Base-by-base conservation (phyloP, 495 filamentous ascomycete genomes). In the Thermothielavioides terrestris region DNA sequence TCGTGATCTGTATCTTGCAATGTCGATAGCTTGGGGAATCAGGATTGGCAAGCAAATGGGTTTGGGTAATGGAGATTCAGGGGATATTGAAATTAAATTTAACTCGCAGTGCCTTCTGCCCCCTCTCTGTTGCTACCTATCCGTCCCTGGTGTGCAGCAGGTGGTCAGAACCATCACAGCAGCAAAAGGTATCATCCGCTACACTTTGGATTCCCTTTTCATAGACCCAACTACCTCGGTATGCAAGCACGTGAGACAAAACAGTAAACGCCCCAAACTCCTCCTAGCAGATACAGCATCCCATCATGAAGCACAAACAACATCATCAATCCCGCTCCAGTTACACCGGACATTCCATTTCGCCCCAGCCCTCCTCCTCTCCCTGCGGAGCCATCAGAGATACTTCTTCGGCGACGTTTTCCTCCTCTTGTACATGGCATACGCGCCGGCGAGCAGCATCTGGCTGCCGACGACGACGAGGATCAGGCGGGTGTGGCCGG, bases 321-420 rank as follows among this genome's bases (percentile, higher is more conserved):
- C 17, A 31, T 27, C 46, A 43, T 51, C n/a, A n/a, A n/a, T n/a
- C n/a, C n/a, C n/a, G n/a, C n/a, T n/a, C n/a, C n/a, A n/a, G n/a
- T n/a, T n/a, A n/a, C n/a, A n/a, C n/a, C n/a, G n/a, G n/a, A n/a
- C n/a, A n/a, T n/a, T n/a, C n/a, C n/a, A n/a, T n/a, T n/a, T n/a
- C 45, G 48, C 18, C 37, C 38, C 35, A 42, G 12, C 40, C 23
- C 10, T 8, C 15, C 39, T 14, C 11, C 7, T 25, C 41, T 12
- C 4, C 31, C n/a, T 18, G 32, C 2, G 0, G 10, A 38, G 17
- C 23, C 4, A 26, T 55, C 58, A 98, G 56, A 98, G 68, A 67
- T 89, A 98, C 66, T 98, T 98, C 81, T 96, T 96, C 27, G 89
- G 88, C 60, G 77, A 76, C 52, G 76, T 79, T 68, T 85, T 83